Conservation (phyloP, 192 early-diverging fungal genomes). For the Linderina pennispora region DNA sequence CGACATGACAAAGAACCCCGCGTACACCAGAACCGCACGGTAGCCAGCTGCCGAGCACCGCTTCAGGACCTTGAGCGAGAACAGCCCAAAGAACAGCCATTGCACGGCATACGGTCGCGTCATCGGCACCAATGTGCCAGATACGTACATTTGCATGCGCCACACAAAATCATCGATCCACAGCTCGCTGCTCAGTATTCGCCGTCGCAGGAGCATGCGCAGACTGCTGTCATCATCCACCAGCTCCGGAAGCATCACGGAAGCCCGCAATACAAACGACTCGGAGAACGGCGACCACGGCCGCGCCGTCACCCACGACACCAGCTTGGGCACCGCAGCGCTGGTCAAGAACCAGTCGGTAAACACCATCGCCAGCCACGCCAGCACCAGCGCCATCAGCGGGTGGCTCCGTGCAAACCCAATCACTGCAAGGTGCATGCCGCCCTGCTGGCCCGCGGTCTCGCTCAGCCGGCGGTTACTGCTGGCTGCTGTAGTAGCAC, state of each 20-base stretch:
- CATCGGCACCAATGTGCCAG: constrained; percentile 7
- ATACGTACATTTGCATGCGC: constrained; percentile 12
- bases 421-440: not conserved
- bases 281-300: constrained; percentile 20
- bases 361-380: constrained; percentile 16
- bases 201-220: not conserved
- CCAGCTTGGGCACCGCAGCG: constrained; percentile 10
- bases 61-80: constrained; percentile 7
- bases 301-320: constrained; percentile 11
- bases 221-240: constrained; percentile 1
- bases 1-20: constrained; percentile 13
- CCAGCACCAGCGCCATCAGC: constrained; percentile 12
- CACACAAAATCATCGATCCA: constrained; percentile 23
- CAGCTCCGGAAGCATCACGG: constrained; percentile 1
- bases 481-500: not conserved
- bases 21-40: constrained; percentile 7
- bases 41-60: constrained; percentile 3
- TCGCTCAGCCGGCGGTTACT: too few species aligned
- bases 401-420: constrained; percentile 20
- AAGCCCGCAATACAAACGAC: constrained; percentile 11
- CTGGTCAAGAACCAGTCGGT: constrained; percentile 32
- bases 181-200: constrained; percentile 9
- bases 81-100: constrained; percentile 25
- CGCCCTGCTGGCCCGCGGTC: too few species aligned
- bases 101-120: constrained; percentile 18